Percentiles rank a stretch among this genome's conserved stretches.
Conservation (phyloP, 2,329 filamentous ascomycete genomes). For the Escovopsis sp. region DNA sequence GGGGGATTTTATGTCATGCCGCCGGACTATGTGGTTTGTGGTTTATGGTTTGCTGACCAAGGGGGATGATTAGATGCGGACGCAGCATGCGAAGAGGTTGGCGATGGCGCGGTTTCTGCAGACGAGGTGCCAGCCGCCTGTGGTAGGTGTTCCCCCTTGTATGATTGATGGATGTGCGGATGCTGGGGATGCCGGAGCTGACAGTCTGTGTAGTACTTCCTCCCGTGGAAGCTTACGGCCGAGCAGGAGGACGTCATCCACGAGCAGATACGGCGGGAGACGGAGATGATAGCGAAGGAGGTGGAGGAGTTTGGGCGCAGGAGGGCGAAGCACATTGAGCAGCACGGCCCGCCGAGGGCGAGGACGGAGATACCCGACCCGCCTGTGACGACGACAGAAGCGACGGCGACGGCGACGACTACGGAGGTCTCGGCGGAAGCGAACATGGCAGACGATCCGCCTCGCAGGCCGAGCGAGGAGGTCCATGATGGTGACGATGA, state of each 20-base stretch:
- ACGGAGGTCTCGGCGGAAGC: not conserved
- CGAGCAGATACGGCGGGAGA: constrained; percentile 51
- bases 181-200: not conserved
- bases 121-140: constrained; percentile 54
- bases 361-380: constrained; percentile 18
- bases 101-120: constrained; percentile 57
- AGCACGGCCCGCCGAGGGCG: constrained; percentile 11
- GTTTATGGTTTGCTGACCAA: constrained; percentile 11
- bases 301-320: constrained; percentile 43
- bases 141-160: constrained; percentile 41
- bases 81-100: constrained; percentile 58
- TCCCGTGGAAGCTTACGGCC: constrained; percentile 60
- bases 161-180: not conserved
- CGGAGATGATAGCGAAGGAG: constrained; percentile 51
- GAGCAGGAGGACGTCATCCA: constrained; percentile 59
- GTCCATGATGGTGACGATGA: too few relatives aligned
- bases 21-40: too few relatives aligned
- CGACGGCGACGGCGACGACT: not conserved
- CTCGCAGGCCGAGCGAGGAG: not conserved
- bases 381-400: constrained; percentile 8
- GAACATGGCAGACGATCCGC: too few relatives aligned
- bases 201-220: constrained; percentile 53
- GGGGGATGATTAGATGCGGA: constrained; percentile 49
- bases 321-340: constrained; percentile 24
- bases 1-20: too few relatives aligned